Conservation (phyloP, 768 basidiomycete species). For the Pisolithus microcarpus region DNA sequence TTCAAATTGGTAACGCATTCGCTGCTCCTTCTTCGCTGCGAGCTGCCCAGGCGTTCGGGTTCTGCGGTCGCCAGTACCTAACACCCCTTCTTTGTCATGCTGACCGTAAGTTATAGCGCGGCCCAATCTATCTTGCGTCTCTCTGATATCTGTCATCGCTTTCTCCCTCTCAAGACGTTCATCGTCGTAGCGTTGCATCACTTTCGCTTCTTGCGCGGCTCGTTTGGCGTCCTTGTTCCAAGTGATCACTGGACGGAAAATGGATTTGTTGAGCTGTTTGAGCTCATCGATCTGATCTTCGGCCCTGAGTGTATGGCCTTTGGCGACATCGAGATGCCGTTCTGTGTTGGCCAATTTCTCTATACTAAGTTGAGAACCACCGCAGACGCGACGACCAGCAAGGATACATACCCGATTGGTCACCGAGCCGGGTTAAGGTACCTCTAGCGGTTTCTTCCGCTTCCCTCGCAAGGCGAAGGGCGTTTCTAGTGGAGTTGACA, state of each 20-base stretch:
- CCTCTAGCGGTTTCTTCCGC: constrained; percentile 92
- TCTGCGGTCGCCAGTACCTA: constrained; percentile 32
- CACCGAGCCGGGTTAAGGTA: constrained; percentile 76
- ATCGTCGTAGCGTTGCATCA: constrained; percentile 80
- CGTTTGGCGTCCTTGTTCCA: constrained; percentile 94
- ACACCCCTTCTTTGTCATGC: constrained; percentile 34
- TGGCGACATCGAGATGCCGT: constrained; percentile 88
- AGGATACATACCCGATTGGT: constrained; percentile 78
- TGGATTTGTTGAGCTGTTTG: constrained; percentile 88
- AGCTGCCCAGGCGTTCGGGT: constrained; percentile 46
- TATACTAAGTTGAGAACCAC: constrained; percentile 19
- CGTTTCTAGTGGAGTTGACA: constrained; percentile 84
- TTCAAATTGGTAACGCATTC: constrained; percentile 88
- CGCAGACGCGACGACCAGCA: background rate
- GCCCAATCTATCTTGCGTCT: constrained; percentile 81
- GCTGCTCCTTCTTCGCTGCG: constrained; percentile 54
- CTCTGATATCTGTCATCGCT: constrained; percentile 77
- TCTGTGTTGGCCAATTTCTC: constrained; percentile 91
- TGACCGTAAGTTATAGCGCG: constrained; percentile 59
- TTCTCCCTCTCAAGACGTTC: constrained; percentile 80
- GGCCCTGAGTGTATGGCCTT: constrained; percentile 80
- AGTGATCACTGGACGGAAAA: constrained; percentile 86
- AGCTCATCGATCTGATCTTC: constrained; percentile 91
- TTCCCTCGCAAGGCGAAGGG: constrained; percentile 87
- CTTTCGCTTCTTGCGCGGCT: constrained; percentile 75